Percentiles rank a stretch among this genome's conserved stretches.
Conservation (phyloP, 768 basidiomycete species). For the Mycena vulgaris region DNA sequence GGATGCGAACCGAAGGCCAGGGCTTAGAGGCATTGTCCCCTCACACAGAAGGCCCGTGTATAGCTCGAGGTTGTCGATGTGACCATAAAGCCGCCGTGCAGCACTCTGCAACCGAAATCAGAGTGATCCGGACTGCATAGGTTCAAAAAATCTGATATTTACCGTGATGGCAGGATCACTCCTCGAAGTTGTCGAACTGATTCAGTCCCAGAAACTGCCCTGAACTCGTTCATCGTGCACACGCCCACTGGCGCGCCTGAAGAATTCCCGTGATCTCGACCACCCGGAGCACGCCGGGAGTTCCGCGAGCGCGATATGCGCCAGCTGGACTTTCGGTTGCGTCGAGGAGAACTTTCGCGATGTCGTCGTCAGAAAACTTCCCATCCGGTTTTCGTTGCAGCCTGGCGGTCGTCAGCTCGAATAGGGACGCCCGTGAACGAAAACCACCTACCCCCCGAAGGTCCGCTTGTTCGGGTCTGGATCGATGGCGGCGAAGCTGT, state of each 20-base stretch:
- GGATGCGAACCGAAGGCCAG: constrained; percentile 71
- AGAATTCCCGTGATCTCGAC: constrained; percentile 72
- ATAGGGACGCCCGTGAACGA: not conserved
- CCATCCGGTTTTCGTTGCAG: constrained; percentile 62
- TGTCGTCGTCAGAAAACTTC: constrained; percentile 66
- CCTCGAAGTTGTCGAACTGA: constrained; percentile 62
- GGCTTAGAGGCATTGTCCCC: constrained; percentile 64
- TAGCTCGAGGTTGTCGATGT: constrained; percentile 57
- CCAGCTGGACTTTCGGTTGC: constrained; percentile 64
- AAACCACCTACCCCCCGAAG: constrained; percentile 58
- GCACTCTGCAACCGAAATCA: constrained; percentile 41
- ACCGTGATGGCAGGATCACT: constrained; percentile 66
- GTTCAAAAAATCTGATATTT: constrained; percentile 21
- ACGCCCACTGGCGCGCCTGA: constrained; percentile 69
- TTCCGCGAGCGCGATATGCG: constrained; percentile 64
- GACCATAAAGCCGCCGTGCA: constrained; percentile 51
- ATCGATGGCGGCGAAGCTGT: constrained; percentile 37
- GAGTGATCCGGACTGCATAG: not conserved
- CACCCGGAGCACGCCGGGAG: constrained; percentile 61
- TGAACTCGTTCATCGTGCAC: constrained; percentile 72
- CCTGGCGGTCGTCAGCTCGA: constrained; percentile 46
- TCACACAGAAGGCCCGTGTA: constrained; percentile 62
- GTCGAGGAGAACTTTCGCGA: constrained; percentile 62
- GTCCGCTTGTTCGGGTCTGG: constrained; percentile 56
- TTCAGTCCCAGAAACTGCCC: constrained; percentile 65